Base-by-base conservation (phyloP, 441 rosid genomes). In the Erysimum cheiri region DNA sequence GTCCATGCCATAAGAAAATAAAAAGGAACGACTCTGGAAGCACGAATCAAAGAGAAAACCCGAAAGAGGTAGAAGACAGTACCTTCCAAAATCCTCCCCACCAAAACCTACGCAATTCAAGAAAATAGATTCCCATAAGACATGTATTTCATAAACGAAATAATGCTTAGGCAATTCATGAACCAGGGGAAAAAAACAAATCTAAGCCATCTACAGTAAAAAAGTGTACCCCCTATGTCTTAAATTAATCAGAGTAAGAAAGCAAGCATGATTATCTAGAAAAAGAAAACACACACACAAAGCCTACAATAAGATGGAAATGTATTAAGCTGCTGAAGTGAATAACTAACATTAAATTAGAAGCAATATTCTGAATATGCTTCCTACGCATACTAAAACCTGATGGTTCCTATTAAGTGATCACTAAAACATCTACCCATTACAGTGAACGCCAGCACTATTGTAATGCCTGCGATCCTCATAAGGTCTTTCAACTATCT, bases 21-120 rank as follows among this genome's bases (percentile, higher is more conserved):
- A 29, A 59, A 59, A 49, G 26, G 39, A 41, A 59, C 48, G 60
- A 46, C 57, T 28, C 6, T 43, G 29, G 33, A 63, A 43, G 15
- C 22, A 26, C 2, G 26, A 52, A 26, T 41, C 41, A 26, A 26
- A 41, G 73, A 39, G 54, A 47, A 39, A 8, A 36, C 29, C 26
- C n/a, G 5, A 4, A 67, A 14, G 31, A 68, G 29, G 44, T 36
- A 4, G 60, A 43, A 13, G 43, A 76, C 41, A 57, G 60, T 87
- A 93, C 99, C 99, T 96, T 96, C 97, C 97, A 96, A 64, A 89
- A 87, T 83, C 99, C 99, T 81, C 97, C 99, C 88, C 84, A 87
- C 98, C 96, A 93, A 85, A 96, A 96, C 96, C 99, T 95, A 76
- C 40, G 79, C 26, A 57, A 14, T 64, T 1, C 29, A 22, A 68